Percentiles rank a stretch among this genome's conserved stretches.
phyloP scores from a whole-genome alignment of 2,329 filamentous ascomycete species.

The Sporothrix schenckii region DNA sequence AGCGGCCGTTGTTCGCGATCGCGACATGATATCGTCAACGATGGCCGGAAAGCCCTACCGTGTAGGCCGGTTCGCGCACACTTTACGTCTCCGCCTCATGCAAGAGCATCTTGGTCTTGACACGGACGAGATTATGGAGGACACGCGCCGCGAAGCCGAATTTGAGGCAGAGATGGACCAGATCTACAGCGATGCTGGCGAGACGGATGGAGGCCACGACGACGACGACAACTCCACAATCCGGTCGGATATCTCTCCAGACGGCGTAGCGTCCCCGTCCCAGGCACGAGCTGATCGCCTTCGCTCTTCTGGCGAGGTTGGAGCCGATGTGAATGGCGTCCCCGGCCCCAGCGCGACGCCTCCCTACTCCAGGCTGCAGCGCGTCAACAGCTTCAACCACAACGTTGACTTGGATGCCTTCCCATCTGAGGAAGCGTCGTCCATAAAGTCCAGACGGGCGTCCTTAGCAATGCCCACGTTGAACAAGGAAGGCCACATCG shows the following conservation, averaged over 20 bases:
- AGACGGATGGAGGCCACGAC: constrained; percentile 49
- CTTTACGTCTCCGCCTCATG: constrained; percentile 90
- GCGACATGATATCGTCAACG: constrained; percentile 85
- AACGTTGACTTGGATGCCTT: constrained; percentile 64
- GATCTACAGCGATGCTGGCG: constrained; percentile 53
- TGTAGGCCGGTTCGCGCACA: constrained; percentile 90
- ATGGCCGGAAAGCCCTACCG: constrained; percentile 90
- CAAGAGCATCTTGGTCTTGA: constrained; percentile 95
- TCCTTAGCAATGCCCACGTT: neutral
- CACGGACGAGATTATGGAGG: constrained; percentile 85
- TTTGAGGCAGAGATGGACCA: constrained; percentile 64
- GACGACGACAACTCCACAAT: neutral
- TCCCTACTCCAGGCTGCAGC: constrained; percentile 40
- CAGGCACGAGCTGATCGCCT: neutral
- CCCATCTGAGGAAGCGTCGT: constrained; percentile 49
- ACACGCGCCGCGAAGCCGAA: constrained; percentile 63
- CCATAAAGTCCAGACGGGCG: constrained; percentile 43
- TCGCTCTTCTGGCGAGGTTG: neutral
- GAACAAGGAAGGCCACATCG: neutral
- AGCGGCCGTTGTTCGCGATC: constrained; percentile 87
- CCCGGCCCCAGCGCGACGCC: neutral
- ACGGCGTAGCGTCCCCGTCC: constrained; percentile 27
- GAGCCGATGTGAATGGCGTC: neutral
- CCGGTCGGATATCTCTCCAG: constrained; percentile 38
- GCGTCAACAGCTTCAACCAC: constrained; percentile 71